Base-by-base conservation (phyloP, 768 basidiomycete genomes). In the Psilocybe tampanensis region DNA sequence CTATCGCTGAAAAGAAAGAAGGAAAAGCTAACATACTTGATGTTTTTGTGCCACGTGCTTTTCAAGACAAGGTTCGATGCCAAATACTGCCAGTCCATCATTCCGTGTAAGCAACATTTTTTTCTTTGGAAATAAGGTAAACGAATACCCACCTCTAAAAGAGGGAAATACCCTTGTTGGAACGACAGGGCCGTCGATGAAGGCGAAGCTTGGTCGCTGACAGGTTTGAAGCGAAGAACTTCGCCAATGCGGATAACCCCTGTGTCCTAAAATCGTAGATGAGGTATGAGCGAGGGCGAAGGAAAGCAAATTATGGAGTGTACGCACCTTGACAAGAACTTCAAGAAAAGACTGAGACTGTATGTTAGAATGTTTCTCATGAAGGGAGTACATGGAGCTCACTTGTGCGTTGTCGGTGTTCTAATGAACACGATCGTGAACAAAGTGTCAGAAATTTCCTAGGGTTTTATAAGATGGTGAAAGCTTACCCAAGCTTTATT, bases 1-100 rank as follows among this genome's bases (percentile, higher is more conserved):
- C 54, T 55, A 61, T 51, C n/a, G 33, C 34, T 8, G 19, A 8
- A 21, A 43, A 43, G 17, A n/a, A 29, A 36, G 52, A 18, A 36
- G 42, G 17, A n/a, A 8, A 19, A 8, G 8, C 18, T 2, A 17
- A 6, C 33, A 8, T 0, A 60, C 78, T 57, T 64, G 81, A 85
- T 86, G 83, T 47, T 81, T 76, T 80, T 76, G 24, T 70, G 72
- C 29, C 84, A 60, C 0, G 80, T 85, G 60, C 81, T 84, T 68
- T 84, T 84, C 36, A 86, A 62, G 4, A 88, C 77, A 42, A 80
- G 77, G 18, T 83, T 80, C 12, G 86, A 86, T 0, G 86, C 76
- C 26, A 84, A 68, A 64, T 85, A 86, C 85, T 87, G 47, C 5
- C n/a, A n/a, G n/a, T n/a, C n/a, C n/a, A 49, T 43, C 29, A 29